These are phyloP conservation scores for Pseudogymnoascus sp. DNA, from an alignment of 2,329 filamentous ascomycete genomes.

Conservation along the genomic window DNA sequence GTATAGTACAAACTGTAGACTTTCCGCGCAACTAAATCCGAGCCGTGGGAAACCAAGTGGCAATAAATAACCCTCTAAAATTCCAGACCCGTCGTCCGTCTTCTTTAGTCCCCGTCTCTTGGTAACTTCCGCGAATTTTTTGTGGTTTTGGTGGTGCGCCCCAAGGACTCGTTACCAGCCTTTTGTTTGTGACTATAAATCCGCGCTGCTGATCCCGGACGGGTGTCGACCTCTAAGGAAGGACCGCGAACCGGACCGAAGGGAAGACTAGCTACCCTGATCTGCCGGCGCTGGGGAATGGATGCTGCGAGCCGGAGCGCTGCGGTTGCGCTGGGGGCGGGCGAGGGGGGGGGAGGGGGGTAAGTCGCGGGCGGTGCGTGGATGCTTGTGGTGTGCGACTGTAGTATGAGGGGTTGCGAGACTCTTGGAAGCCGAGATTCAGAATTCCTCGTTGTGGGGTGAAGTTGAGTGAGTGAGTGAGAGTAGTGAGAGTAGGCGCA, in stretches of 20 bases:
- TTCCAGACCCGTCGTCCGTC: neutral
- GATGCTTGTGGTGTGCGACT: neutral
- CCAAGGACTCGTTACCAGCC: neutral
- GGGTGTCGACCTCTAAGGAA: neutral
- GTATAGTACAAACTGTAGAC: neutral
- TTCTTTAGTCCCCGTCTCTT: neutral
- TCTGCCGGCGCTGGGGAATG: neutral
- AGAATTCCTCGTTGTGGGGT: neutral
- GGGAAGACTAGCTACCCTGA: neutral
- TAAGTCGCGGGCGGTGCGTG: neutral
- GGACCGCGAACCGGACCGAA: neutral
- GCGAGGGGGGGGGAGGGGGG: too few relatives aligned
- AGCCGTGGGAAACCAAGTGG: neutral
- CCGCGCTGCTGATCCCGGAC: neutral
- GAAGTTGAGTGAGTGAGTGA: neutral
- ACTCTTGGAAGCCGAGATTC: neutral
- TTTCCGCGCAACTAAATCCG: neutral
- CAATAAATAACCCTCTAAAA: neutral
- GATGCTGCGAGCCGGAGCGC: neutral
- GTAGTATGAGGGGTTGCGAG: neutral
- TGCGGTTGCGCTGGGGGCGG: neutral
- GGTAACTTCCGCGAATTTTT: neutral
- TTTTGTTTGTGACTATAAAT: neutral
- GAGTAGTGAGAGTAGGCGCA: neutral
- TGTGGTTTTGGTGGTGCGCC: neutral